Percentiles rank a stretch among this genome's conserved stretches.
These are phyloP conservation scores for Priceomyces melissophilus DNA, from an alignment of 805 yeast species.

Conservation along the genomic window DNA sequence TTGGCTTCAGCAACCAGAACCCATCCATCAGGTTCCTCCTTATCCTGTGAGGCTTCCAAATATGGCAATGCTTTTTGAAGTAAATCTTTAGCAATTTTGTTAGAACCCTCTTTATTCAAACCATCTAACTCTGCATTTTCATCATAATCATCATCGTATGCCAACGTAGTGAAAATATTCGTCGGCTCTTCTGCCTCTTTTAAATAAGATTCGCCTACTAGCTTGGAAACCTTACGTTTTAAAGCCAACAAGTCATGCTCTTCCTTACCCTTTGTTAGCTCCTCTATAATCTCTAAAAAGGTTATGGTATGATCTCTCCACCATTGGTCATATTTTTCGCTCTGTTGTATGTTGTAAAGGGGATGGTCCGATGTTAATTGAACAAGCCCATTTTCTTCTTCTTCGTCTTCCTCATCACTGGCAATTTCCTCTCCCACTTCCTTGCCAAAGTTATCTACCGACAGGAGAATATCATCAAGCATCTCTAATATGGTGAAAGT, in stretches of 20 bases:
- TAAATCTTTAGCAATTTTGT: constrained; percentile 43
- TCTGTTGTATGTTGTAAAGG: constrained; percentile 37
- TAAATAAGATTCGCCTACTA: constrained; percentile 60
- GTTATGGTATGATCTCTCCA: constrained; percentile 46
- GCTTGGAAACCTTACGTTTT: constrained; percentile 41
- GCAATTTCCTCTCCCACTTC: constrained; percentile 44
- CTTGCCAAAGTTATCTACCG: constrained; percentile 63
- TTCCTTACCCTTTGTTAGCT: constrained; percentile 11
- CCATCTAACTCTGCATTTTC: constrained; percentile 32
- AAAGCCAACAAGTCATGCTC: constrained; percentile 13
- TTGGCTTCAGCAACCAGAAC: constrained; percentile 83
- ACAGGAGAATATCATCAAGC: constrained; percentile 65
- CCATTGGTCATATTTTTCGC: constrained; percentile 51
- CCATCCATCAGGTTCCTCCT: constrained; percentile 77
- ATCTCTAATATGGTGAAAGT: constrained; percentile 52
- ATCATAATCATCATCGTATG: constrained; percentile 50
- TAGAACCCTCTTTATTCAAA: constrained; percentile 40
- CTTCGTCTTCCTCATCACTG: constrained; percentile 33
- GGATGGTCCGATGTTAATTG: constrained; percentile 54
- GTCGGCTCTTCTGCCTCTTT: constrained; percentile 65
- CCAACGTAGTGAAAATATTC: constrained; percentile 49
- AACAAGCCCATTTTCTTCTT: constrained; percentile 16
- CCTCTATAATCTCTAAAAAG: constrained; percentile 30
- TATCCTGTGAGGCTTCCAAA: constrained; percentile 57
- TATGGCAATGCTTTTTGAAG: constrained; percentile 54